phyloP scores from a whole-genome alignment of 2,329 filamentous ascomycete genomes.

The Bipolaris sorokiniana region DNA sequence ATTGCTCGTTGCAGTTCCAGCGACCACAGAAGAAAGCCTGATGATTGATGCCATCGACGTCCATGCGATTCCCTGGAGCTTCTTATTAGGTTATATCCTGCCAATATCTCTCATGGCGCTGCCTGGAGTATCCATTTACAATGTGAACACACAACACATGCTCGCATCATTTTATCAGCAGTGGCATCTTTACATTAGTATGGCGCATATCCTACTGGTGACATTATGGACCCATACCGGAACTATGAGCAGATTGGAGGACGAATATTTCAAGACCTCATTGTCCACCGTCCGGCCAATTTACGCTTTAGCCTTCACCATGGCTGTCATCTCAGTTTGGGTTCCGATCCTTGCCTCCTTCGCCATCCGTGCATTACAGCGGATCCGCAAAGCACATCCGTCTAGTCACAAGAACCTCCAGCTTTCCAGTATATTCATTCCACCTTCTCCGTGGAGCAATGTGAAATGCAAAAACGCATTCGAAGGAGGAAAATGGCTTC shows the following conservation, averaged over 20 bases:
- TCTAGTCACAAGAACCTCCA: neutral
- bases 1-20: neutral
- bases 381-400: neutral
- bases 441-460: neutral
- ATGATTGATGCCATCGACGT: neutral
- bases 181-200: conserved; percentile 3
- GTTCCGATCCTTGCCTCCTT: neutral
- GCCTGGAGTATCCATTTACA: neutral
- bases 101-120: neutral
- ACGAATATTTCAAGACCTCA: neutral
- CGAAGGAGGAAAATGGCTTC: conserved; percentile 5
- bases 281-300: neutral
- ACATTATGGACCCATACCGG: neutral
- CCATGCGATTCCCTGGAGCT: conserved; percentile 1
- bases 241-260: neutral
- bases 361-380: neutral
- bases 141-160: neutral
- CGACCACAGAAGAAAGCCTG: neutral
- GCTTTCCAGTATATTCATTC: neutral
- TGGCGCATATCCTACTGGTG: neutral
- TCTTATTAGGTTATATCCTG: neutral
- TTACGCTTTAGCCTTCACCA: neutral
- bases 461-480: neutral
- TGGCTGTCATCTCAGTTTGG: neutral
- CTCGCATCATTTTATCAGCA: conserved; percentile 1